Evolutionary conservation across 202 grass and related monocot species (phyloP), one percentile per base, ranked within the genome.

Genomic region (Sporobolus alterniflorus): DNA sequence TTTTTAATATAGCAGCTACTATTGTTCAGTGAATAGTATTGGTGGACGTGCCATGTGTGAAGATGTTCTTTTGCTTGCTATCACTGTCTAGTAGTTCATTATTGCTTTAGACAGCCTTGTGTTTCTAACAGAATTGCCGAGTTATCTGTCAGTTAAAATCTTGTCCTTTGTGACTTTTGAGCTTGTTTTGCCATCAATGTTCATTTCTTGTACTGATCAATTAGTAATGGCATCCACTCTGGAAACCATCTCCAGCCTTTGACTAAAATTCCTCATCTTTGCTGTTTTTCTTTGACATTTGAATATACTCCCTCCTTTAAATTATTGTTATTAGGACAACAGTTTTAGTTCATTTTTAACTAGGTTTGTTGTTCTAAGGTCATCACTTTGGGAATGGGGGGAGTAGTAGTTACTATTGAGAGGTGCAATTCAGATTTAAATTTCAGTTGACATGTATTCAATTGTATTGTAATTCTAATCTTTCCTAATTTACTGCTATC

Each of bases 401-500:
- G 9, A 17, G 41, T 30, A 54, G 25, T 21, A 26, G 10, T 14
- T 67, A 15, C 69, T 9, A 57, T 5, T 11, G 48, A 66, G 36
- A 12, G 20, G 11, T 34, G 20, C 64, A 36, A 48, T 51, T 7
- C 13, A 17, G 54, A 71, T 76, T 85, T 77, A 31, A 73, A 51
- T 40, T 82, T 73, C 28, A 67, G 15, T 66, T 85, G 22, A 32
- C 39, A 47, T 85, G 14, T 26, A 50, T 85, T 73, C 22, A 39
- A 12, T 65, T 40, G 64, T 29, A 41, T 36, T 8, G 21, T 14
- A 82, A 77, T 9, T 75, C 49, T 20, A 81, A 14, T 20, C 18
- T 34, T 60, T 75, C 15, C 36, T 64, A 31, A 67, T 85, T 80
- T 71, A 64, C 55, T 73, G 31, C 67, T 82, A 83, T 88, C 16